A percentile compares a stretch with the other conserved stretches of the same genome.
phyloP scores from a whole-genome alignment of 768 basidiomycete species.

The Ramaria sp. region DNA sequence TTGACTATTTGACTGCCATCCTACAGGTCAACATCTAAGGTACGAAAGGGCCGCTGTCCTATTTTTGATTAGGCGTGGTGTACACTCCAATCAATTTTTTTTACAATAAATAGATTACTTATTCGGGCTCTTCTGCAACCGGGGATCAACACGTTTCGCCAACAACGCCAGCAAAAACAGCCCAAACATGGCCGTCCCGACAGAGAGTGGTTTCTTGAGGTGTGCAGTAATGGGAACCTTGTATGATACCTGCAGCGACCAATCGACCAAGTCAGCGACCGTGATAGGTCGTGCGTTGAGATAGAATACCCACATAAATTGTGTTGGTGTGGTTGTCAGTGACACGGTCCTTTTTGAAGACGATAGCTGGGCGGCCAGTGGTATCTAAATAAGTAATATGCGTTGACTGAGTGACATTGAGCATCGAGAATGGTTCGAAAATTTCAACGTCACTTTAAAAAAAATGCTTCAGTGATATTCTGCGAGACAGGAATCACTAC shows the following conservation, averaged over 20 bases:
- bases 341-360: slow-evolving; percentile 59
- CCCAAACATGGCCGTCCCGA: slow-evolving; percentile 56
- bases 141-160: slow-evolving; percentile 41
- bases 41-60: neutral
- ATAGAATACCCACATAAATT: slow-evolving; percentile 59
- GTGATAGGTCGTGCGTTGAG: neutral
- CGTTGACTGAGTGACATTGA: slow-evolving; percentile 46
- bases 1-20: too few relatives aligned
- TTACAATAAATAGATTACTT: slow-evolving; percentile 4
- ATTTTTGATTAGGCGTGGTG: neutral
- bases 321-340: slow-evolving; percentile 70
- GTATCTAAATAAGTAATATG: slow-evolving; percentile 90
- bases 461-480: slow-evolving; percentile 9
- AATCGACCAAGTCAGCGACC: slow-evolving; percentile 1
- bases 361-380: slow-evolving; percentile 70
- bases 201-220: slow-evolving; percentile 76
- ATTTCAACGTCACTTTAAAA: slow-evolving; percentile 62
- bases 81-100: neutral
- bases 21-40: too few relatives aligned
- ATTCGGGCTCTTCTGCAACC: slow-evolving; percentile 26
- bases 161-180: slow-evolving; percentile 44
- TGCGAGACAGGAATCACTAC: slow-evolving; percentile 21
- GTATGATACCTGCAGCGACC: slow-evolving; percentile 66
- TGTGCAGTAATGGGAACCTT: slow-evolving; percentile 71
- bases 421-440: slow-evolving; percentile 65